Conservation (phyloP, 352 stramenopile genomes). For the Salisapilia sapeloensis region DNA sequence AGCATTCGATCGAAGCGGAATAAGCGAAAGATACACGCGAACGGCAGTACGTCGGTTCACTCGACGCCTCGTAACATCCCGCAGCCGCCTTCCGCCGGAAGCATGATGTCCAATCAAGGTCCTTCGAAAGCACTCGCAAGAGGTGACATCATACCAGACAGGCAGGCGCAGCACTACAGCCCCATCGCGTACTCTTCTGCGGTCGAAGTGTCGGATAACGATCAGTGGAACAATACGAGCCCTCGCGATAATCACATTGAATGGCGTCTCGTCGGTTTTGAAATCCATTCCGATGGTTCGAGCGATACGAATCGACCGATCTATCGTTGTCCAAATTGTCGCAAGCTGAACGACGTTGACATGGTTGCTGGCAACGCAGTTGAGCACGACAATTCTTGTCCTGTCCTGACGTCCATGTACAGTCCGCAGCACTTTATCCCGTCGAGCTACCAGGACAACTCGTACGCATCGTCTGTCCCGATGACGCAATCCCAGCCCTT, state of each 20-base stretch:
- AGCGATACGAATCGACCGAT: slow-evolving; percentile 50
- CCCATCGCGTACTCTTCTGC: slow-evolving; percentile 1
- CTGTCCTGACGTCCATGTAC: too few relatives aligned
- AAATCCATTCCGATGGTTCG: slow-evolving; percentile 53
- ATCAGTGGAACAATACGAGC: slow-evolving; percentile 1
- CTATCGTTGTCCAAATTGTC: slow-evolving; percentile 57
- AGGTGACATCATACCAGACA: neutral
- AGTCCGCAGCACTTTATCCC: slow-evolving; percentile 32
- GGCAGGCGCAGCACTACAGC: neutral
- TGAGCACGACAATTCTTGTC: too few relatives aligned
- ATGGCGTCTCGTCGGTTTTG: slow-evolving; percentile 64
- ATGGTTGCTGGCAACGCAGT: slow-evolving; percentile 36
- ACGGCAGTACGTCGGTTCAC: slow-evolving; percentile 2
- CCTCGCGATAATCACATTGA: slow-evolving; percentile 11
- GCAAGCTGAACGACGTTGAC: slow-evolving; percentile 47
- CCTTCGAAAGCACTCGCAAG: neutral
- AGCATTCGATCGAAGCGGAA: slow-evolving; percentile 91
- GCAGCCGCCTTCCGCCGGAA: slow-evolving; percentile 2
- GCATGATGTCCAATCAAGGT: neutral
- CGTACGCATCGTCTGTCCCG: too few relatives aligned
- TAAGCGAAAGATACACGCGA: slow-evolving; percentile 66
- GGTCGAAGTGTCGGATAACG: slow-evolving; percentile 3
- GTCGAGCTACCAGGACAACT: too few relatives aligned
- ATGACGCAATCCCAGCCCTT: too few relatives aligned
- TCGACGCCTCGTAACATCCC: slow-evolving; percentile 5